These are phyloP conservation scores for Botryosphaeria dothidea DNA, from an alignment of 2,329 filamentous ascomycete genomes.

Conservation along the genomic window DNA sequence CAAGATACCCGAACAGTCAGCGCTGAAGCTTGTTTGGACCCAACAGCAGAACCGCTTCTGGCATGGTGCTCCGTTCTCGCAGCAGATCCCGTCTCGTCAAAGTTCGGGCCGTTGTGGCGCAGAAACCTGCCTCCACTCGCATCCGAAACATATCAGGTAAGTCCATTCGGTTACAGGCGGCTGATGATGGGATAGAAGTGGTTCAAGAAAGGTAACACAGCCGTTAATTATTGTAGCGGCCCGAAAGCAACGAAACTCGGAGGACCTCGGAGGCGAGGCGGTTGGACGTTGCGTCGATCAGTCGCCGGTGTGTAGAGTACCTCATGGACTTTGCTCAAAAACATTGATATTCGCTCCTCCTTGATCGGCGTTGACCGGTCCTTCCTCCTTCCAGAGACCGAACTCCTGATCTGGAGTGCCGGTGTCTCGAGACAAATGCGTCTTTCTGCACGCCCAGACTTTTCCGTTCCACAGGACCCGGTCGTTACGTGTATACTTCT, in stretches of 20 bases:
- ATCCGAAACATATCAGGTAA: neutral
- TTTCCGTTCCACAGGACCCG: slow-evolving; percentile 1
- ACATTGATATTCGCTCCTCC: neutral
- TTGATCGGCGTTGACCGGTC: neutral
- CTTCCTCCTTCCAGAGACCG: neutral
- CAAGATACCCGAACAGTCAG: slow-evolving; percentile 12
- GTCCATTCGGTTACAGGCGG: slow-evolving; percentile 1
- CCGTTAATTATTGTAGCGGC: neutral
- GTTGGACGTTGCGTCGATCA: slow-evolving; percentile 1
- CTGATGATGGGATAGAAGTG: neutral
- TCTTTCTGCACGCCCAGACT: slow-evolving; percentile 11
- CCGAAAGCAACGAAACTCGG: slow-evolving; percentile 13
- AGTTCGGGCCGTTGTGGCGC: slow-evolving; percentile 3
- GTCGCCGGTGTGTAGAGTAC: neutral
- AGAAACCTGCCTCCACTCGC: neutral
- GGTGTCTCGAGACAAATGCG: neutral
- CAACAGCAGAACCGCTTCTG: neutral
- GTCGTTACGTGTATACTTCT: slow-evolving; percentile 6
- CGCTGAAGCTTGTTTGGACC: slow-evolving; percentile 12
- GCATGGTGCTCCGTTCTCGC: slow-evolving; percentile 4
- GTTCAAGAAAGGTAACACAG: neutral
- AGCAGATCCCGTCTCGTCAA: slow-evolving; percentile 6
- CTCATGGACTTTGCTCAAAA: neutral
- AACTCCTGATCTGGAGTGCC: neutral
- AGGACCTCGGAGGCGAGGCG: neutral